These are phyloP conservation scores for Phytopythium aichiense DNA, from an alignment of 352 stramenopile species.

Conservation along the genomic window DNA sequence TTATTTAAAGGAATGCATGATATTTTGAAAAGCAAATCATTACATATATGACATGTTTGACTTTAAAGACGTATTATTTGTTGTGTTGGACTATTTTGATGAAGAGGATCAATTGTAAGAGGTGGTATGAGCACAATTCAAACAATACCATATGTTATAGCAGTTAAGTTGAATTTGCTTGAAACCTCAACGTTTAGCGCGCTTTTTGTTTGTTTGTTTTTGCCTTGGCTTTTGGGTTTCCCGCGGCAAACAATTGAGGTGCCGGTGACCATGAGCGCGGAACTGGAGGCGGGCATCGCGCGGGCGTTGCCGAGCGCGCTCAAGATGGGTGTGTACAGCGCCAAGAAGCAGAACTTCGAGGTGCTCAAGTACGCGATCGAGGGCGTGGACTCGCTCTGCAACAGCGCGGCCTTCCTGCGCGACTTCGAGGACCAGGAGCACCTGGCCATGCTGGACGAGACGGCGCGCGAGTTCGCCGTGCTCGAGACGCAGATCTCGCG, in stretches of 20 bases:
- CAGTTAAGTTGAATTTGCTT: no score
- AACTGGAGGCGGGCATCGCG: constrained; percentile 55
- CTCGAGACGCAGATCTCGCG: constrained; percentile 55
- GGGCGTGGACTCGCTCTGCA: constrained; percentile 58
- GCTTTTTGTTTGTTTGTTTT: not conserved
- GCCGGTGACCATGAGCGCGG: constrained; percentile 32
- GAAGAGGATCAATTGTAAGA: no score
- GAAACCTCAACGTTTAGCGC: no score
- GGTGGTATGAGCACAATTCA: no score
- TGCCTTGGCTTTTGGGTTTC: constrained; percentile 2
- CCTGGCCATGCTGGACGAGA: constrained; percentile 49
- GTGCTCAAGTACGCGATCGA: constrained; percentile 74
- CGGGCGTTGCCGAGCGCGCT: constrained; percentile 58
- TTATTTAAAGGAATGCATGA: no score
- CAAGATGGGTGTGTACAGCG: constrained; percentile 73
- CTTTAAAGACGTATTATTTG: no score
- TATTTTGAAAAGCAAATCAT: no score
- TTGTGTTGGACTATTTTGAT: no score
- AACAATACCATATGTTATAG: no score
- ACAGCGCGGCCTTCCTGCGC: constrained; percentile 62
- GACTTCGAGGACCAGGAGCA: constrained; percentile 56
- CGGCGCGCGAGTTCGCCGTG: constrained; percentile 63
- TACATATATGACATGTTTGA: no score
- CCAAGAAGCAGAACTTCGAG: constrained; percentile 73
- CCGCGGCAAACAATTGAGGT: constrained; percentile 2